Evolutionary conservation across 306 rosid genomes (phyloP), one percentile per base, ranked within the genome.

Genomic region (Carpinus viminea): DNA sequence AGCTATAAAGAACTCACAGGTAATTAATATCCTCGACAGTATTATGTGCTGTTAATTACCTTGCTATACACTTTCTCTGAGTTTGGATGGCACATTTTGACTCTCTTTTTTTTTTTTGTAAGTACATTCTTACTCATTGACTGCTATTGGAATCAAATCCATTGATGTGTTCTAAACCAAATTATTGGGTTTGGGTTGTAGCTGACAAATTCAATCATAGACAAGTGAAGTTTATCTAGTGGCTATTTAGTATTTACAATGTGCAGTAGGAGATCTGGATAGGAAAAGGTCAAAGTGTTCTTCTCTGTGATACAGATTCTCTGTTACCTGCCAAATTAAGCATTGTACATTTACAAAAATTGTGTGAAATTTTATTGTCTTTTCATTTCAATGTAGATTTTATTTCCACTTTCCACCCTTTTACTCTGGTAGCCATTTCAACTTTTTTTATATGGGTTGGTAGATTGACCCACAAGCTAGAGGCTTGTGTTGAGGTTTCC

Each of bases 1-100:
- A 70, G 85, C 92, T 26, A 81, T 87, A 43, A 89, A 82, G 85
- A 75, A 81, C 71, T 87, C 89, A 46, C 85, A 75, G 90, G 97
- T 91, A 86, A 83, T 74, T 53, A 18, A 78, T 54, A 46, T 68
- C 12, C 48, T 24, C 71, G 65, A 53, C 74, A 53, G 53, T 68
- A 53, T 45, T 70, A 53, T 9, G n/a, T 48, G 21, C 48, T 81
- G 59, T 59, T 24, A 18, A 18, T 66, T 51, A 56, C 82, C 43
- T 3, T 59, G 68, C 60, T 26, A 68, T 76, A 34, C 76, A 26
- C 76, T 52, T 47, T 75, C 56, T 78, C 18, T 20, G n/a, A 76
- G 71, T 36, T 76, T 11, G 26, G 5, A 43, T 43, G 13, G 52
- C 13, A 11, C 52, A 47, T 66, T 66, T 16, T 17, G 53, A 66